Base-by-base conservation (phyloP, 139 green algal species). In the Choricystis sp. region DNA sequence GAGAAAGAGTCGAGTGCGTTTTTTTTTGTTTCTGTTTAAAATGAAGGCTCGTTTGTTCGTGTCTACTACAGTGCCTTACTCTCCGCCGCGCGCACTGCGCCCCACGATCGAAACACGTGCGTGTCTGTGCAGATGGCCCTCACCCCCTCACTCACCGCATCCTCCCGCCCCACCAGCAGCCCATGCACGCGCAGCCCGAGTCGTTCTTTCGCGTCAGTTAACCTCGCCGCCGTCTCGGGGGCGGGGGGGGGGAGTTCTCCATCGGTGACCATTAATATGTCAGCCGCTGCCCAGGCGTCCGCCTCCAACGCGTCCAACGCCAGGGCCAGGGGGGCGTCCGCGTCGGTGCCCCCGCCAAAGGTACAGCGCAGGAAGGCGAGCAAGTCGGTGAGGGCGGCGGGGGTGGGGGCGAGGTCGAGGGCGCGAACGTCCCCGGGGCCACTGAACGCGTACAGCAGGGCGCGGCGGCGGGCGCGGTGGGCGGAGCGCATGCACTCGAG, bases 221-320 rank as follows among this genome's bases (percentile, higher is more conserved):
- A 62, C 40, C 62, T 57, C 16, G 69, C 3, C 26, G 78, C 30
- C 26, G 94, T 72, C 5, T 66, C 57, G 0, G 85, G 65, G 22
- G 72, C 72, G 1, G 86, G 86, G 20, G 67, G 64, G 0, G 79
- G 70, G 60, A 96, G 92, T 74, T 96, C 86, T 0, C 86, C 88
- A 60, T 95, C 89, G 0, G 89, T 96, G 2, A 96, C 89, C 79
- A 94, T 91, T 57, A 94, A 65, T 25, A 96, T 94, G 66, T 96
- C 89, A 0, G 88, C 88, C 77, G 89, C 77, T 19, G 31, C 26
- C 86, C 87, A 95, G 59, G 86, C 77, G 59, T 85, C 70, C 3
- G 76, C 19, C 29, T 72, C 31, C 14, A 94, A 60, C 20, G 84
- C 70, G 57, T 90, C 71, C 66, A 96, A 69, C 58, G 71, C 79